Evolutionary conservation across 139 green algal genomes (phyloP), one percentile per base, ranked within the genome.

Genomic region (Picocystis salinarum): DNA sequence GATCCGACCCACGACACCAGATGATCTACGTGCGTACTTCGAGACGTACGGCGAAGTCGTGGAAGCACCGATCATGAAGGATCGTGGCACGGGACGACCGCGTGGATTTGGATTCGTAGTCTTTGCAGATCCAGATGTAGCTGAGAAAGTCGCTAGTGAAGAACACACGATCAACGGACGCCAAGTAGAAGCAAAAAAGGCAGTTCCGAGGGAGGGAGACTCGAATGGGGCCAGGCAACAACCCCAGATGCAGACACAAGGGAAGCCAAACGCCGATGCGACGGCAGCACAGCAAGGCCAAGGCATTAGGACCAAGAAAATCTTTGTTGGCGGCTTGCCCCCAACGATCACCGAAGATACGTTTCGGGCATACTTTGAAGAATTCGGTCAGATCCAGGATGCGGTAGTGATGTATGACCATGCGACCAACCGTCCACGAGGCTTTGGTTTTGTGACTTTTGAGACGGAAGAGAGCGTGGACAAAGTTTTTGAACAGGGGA

Each of bases 401-500:
- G 74, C 75, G 5, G 79, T 93, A 40, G 82, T 95, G 27, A 91
- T 94, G 84, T 91, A 89, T 53, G 85, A 96, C 61, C 81, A 92
- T 41, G 77, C 85, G 23, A 93, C 82, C 55, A 77, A 78, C 46
- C 63, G 83, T 15, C 82, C 85, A 1, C 66, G 85, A 11, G 85
- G 85, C 12, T 96, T 96, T 62, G 85, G 86, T 12, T 96, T 96
- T 46, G 73, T 96, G 19, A 96, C 78, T 5, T 96, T 90, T 39
- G 61, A 61, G 18, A 53, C 67, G n/a, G 86, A 95, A 52, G 73
- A 85, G 13, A 52, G 74, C 2, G 79, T 95, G 4, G 82, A 93
- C 28, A 55, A 57, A 22, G 73, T 94, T 22, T 82, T 93, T 44
- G 52, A 37, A 6, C 53, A 68, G 28, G 82, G 83, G 9, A 51